Conservation (phyloP, 768 basidiomycete genomes). For the Amanita thiersii region DNA sequence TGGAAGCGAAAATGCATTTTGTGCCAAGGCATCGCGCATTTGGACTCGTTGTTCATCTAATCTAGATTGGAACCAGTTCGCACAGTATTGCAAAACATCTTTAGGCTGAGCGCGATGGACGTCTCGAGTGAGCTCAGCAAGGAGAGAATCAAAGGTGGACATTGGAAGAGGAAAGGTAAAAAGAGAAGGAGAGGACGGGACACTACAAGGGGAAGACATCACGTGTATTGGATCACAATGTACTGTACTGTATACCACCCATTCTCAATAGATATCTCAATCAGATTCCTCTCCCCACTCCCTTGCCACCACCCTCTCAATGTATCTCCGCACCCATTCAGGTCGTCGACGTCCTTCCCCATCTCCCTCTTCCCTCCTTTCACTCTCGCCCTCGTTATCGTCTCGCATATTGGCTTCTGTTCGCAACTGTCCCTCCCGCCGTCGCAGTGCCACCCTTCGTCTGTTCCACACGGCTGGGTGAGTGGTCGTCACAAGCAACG, state of each 20-base stretch:
- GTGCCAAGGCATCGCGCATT: constrained; percentile 56
- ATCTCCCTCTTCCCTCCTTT: constrained; percentile 19
- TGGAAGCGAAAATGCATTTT: constrained; percentile 39
- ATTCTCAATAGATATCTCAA: constrained; percentile 19
- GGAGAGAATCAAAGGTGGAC: constrained; percentile 78
- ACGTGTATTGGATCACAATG: neutral
- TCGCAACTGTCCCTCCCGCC: constrained; percentile 57
- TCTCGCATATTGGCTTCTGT: constrained; percentile 51
- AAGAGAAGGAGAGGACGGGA: neutral
- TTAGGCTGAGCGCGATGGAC: constrained; percentile 78
- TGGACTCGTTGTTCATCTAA: constrained; percentile 79
- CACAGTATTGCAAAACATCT: constrained; percentile 87
- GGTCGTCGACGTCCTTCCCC: constrained; percentile 36
- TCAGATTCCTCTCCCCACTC: constrained; percentile 68
- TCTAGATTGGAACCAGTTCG: constrained; percentile 90
- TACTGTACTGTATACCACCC: neutral
- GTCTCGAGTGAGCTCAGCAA: constrained; percentile 83
- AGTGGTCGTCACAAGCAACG: constrained; percentile 50
- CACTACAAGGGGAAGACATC: neutral
- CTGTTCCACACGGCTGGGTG: constrained; percentile 74
- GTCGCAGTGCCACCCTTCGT: constrained; percentile 47
- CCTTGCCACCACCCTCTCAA: constrained; percentile 51
- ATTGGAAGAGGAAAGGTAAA: constrained; percentile 16
- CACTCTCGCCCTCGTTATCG: constrained; percentile 19
- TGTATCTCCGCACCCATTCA: constrained; percentile 56